These are phyloP conservation scores for Gossypium gossypioides DNA, from an alignment of 441 rosid species.

Conservation along the genomic window DNA sequence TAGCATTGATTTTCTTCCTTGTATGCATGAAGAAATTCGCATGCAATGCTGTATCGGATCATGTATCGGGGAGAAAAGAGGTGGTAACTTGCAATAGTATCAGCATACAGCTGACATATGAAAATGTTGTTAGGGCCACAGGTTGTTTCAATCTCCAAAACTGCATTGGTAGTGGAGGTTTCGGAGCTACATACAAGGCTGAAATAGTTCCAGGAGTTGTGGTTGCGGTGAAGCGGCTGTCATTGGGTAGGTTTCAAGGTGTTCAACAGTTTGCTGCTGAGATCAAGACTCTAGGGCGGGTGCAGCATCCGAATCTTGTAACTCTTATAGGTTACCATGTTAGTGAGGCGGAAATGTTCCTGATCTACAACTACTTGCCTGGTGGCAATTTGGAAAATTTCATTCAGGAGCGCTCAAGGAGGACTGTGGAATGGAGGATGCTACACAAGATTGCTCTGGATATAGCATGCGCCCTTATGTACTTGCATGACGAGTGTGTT, in stretches of 20 bases:
- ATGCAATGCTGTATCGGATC: slow-evolving; percentile 17
- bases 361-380: slow-evolving; percentile 36
- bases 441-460: slow-evolving; percentile 39
- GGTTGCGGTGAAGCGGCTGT: slow-evolving; percentile 33
- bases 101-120: slow-evolving; percentile 28
- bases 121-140: slow-evolving; percentile 29
- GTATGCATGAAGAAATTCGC: slow-evolving; percentile 19
- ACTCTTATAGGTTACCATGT: slow-evolving; percentile 37
- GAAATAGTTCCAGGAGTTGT: slow-evolving; percentile 27
- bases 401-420: slow-evolving; percentile 28
- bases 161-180: slow-evolving; percentile 39
- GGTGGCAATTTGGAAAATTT: slow-evolving; percentile 40
- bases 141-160: slow-evolving; percentile 30
- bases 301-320: slow-evolving; percentile 32
- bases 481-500: slow-evolving; percentile 30
- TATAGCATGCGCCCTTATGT: slow-evolving; percentile 30
- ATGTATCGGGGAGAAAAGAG: slow-evolving; percentile 21
- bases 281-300: slow-evolving; percentile 30
- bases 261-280: slow-evolving; percentile 32
- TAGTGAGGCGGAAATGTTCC: slow-evolving; percentile 36
- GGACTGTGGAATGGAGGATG: slow-evolving; percentile 26
- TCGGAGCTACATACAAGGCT: slow-evolving; percentile 40
- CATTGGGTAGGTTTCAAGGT: slow-evolving; percentile 36
- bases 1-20: slow-evolving; percentile 24
- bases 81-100: slow-evolving; percentile 23